Evolutionary conservation across 2,329 filamentous ascomycete genomes (phyloP), one percentile per base, ranked within the genome.

Genomic region (Botryotinia convoluta): DNA sequence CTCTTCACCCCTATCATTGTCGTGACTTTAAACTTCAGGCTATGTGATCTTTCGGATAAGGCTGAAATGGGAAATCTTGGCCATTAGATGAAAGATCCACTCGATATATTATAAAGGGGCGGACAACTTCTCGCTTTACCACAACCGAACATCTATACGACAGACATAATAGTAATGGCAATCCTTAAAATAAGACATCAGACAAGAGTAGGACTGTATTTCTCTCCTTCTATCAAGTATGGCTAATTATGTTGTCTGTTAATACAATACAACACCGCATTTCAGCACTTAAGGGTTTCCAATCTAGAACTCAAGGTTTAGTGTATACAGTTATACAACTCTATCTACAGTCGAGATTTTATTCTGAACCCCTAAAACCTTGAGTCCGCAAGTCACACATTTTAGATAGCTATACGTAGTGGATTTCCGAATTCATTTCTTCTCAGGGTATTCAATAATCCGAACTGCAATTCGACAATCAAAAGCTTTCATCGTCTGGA

Each of bases 201-300:
- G 4, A 51, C 4, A 6, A n/a, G 9, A 14, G 48, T 4, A 51
- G n/a, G 16, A 6, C 48, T n/a, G 2, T 14, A n/a, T n/a, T n/a
- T n/a, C 26, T n/a, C 10, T 51, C 26, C 26, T n/a, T 51, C 16
- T 3, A 51, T n/a, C 48, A n/a, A 5, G 2, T 16, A 16, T 51
- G 1, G 5, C 12, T 14, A 7, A n/a, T 1, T 1, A 0, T 14
- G 2, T n/a, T n/a, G 0, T 51, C 48, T 14, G n/a, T 51, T n/a
- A n/a, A 2, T 5, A 51, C 48, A n/a, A 51, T 6, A 51, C 26
- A n/a, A 51, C 7, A n/a, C 26, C 45, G 1, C 45, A 26, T 48
- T 51, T 51, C 10, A 51, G 0, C 12, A 51, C 48, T 7, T n/a
- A 12, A 14, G 1, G 26, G 10, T n/a, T 51, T 51, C 26, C 12